phyloP scores from a whole-genome alignment of 2,329 filamentous ascomycete species.

The Epichloe gansuensis region DNA sequence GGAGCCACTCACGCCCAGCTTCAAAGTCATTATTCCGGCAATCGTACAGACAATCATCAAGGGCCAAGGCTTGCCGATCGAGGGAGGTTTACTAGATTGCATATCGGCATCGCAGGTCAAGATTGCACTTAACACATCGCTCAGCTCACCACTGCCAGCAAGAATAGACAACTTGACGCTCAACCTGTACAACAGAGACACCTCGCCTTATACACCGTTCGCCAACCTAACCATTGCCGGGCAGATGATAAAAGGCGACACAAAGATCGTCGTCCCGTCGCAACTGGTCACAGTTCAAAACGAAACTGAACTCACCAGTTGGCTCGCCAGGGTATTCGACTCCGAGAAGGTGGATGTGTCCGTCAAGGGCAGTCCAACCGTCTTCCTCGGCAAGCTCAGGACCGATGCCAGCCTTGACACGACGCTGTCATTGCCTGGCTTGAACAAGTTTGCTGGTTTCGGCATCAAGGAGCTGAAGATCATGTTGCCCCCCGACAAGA shows the following conservation, averaged over 20 bases:
- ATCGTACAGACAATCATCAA: slow-evolving; percentile 32
- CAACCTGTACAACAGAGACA: slow-evolving; percentile 27
- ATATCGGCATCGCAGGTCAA: slow-evolving; percentile 20
- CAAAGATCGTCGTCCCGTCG: slow-evolving; percentile 20
- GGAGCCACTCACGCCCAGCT: slow-evolving; percentile 21
- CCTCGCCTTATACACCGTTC: slow-evolving; percentile 11
- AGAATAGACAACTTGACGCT: slow-evolving; percentile 26
- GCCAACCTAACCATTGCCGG: slow-evolving; percentile 8
- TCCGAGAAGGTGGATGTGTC: slow-evolving; percentile 23
- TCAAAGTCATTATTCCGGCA: slow-evolving; percentile 32
- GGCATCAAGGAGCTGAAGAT: slow-evolving; percentile 25
- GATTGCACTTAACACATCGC: slow-evolving; percentile 23
- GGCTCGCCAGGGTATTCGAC: slow-evolving; percentile 29
- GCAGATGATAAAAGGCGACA: slow-evolving; percentile 23
- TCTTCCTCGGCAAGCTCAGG: slow-evolving; percentile 27
- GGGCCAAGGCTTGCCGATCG: slow-evolving; percentile 26
- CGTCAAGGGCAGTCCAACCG: slow-evolving; percentile 21
- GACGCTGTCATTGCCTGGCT: slow-evolving; percentile 24
- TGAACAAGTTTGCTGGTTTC: slow-evolving; percentile 28
- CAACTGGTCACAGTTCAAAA: slow-evolving; percentile 24
- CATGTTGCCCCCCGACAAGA: slow-evolving; percentile 22
- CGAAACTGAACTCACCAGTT: slow-evolving; percentile 25
- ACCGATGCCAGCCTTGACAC: slow-evolving; percentile 27
- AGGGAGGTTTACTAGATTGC: slow-evolving; percentile 21
- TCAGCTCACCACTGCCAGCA: slow-evolving; percentile 25